Evolutionary conservation across 1,139 yeast species (phyloP).

Genomic region (Blastobotrys capitulatus): DNA sequence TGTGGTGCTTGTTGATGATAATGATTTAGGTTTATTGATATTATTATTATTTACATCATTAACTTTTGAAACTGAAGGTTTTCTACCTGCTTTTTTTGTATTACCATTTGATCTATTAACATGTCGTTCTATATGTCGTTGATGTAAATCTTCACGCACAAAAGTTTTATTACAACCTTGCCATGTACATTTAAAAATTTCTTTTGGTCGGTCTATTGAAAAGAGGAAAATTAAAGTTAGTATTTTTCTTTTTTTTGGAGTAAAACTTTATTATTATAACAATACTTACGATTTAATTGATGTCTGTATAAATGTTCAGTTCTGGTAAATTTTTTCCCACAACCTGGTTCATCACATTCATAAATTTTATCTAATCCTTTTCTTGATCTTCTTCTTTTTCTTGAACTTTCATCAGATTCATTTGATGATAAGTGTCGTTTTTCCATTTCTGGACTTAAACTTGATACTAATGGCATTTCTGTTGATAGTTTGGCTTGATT

Average conservation of each 20-base stretch:
- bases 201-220: conserved; percentile 31
- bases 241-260: neutral
- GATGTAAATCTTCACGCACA: conserved; percentile 48
- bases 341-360: conserved; percentile 47
- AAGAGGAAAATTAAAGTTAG: neutral
- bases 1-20: neutral
- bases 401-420: neutral
- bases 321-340: conserved; percentile 59
- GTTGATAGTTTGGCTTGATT: neutral
- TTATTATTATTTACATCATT: neutral
- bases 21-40: no score
- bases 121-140: conserved; percentile 51
- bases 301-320: conserved; percentile 40
- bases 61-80: neutral
- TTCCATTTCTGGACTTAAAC: neutral
- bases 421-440: neutral
- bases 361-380: conserved; percentile 33
- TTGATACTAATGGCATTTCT: neutral
- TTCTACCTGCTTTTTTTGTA: neutral
- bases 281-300: conserved; percentile 32
- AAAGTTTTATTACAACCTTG: conserved; percentile 50
- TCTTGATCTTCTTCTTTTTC: conserved; percentile 17
- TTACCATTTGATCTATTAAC: conserved; percentile 13
- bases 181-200: conserved; percentile 46
- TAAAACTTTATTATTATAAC: neutral